phyloP scores from a whole-genome alignment of 179 eudicot genomes.

The Actinidia arguta region DNA sequence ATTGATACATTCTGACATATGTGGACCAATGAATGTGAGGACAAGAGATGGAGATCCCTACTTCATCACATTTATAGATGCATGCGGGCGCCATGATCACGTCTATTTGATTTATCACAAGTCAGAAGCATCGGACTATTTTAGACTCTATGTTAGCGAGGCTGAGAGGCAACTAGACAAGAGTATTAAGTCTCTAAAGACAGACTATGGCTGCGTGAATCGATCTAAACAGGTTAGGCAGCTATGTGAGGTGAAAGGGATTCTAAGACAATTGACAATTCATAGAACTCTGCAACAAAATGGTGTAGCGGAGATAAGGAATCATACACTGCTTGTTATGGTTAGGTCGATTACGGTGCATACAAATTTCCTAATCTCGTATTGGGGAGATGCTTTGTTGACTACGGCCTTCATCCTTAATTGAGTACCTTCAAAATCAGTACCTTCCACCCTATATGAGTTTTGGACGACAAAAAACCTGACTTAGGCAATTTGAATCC shows the following conservation, averaged over 20 bases:
- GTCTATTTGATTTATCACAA: slow-evolving; percentile 1
- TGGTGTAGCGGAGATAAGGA: neutral
- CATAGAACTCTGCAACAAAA: neutral
- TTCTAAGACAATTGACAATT: neutral
- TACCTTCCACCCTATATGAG: neutral
- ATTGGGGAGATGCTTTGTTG: neutral
- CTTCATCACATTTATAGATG: neutral
- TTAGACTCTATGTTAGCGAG: neutral
- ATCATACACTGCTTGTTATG: neutral
- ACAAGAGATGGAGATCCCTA: neutral
- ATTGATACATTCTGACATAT: neutral
- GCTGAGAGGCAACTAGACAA: neutral
- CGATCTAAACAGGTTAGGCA: neutral
- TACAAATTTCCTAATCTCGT: neutral
- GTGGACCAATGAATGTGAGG: neutral
- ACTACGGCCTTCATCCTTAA: neutral
- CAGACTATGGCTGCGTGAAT: neutral
- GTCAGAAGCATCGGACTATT: neutral
- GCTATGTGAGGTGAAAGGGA: neutral
- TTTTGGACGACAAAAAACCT: neutral
- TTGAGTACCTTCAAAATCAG: neutral
- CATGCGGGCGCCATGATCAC: neutral
- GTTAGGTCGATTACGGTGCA: neutral
- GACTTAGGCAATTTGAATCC: neutral
- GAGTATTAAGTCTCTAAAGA: neutral